Base-by-base conservation (phyloP, 345 rosid genomes). In the Lumnitzera racemosa region DNA sequence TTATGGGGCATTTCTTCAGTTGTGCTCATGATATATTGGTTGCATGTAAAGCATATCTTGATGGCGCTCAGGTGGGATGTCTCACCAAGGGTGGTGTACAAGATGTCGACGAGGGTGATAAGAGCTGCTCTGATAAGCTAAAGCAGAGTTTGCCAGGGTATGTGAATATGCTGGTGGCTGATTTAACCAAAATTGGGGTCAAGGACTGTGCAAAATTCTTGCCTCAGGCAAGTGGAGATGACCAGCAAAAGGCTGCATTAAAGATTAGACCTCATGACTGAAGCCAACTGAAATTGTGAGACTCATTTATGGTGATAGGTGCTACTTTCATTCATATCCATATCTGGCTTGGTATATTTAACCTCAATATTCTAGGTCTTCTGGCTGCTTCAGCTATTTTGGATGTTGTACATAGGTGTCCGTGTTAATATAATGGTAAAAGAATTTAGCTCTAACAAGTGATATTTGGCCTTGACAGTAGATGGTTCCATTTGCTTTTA, bases 1-100 rank as follows among this genome's bases (percentile, higher is more conserved):
- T 81, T 17, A 59, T 65, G 64, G 98, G 97, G 15, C 96, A 85
- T 70, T 92, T 92, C 83, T 75, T 68, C 70, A 75, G 66, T 62
- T 73, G 70, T 47, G 88, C 90, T 46, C 72, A 66, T 60, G 88
- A 80, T 51, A 81, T 89, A 55, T 59, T 89, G 62, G 75, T 75
- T 57, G 94, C 96, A 27, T 87, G 98, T 67, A 73, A 79, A 73
- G 88, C 90, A 7, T 85, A 92, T 61, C 69, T 62, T 72, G 84
- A 74, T 16, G 98, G 96, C 54, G 95, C 87, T 53, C 75, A 74
- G 51, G 88, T 88, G 11, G 97, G 86, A 31, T 74, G 70, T 67
- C 58, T 76, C 61, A 81, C 77, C 49, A 81, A 72, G 65, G 90
- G 84, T 55, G 80, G 77, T n/a, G 81, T 68, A 68, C 80, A 72